Evolutionary conservation across 768 basidiomycete genomes (phyloP).

Genomic region (Xerocomellus chrysenteron): DNA sequence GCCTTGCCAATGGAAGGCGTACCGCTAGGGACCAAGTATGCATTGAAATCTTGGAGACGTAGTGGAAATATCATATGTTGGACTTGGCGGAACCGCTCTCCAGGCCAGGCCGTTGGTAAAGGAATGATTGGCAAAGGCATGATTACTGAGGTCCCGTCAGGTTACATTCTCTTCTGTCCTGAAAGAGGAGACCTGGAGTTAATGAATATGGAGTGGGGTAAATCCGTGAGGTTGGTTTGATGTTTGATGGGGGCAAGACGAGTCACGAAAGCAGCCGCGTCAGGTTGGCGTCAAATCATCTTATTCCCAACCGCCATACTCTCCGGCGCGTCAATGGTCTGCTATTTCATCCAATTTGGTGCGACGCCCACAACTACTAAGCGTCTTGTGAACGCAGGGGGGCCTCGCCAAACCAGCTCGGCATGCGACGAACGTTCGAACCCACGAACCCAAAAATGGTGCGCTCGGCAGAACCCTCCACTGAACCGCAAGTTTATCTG

Average conservation of each 20-base stretch:
- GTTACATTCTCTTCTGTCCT: background rate
- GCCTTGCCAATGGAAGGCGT: background rate
- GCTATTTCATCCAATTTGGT: background rate
- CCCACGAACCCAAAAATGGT: background rate
- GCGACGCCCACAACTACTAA: background rate
- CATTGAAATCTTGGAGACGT: background rate
- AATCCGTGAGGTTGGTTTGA: background rate
- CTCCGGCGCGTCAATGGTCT: background rate
- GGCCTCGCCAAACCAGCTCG: slow-evolving; percentile 11
- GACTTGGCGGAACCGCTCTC: slow-evolving; percentile 1
- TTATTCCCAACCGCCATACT: background rate
- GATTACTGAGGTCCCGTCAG: background rate
- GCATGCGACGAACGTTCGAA: background rate
- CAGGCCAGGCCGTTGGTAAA: background rate
- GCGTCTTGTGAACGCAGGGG: background rate
- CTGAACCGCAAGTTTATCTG: background rate
- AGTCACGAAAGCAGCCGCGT: background rate
- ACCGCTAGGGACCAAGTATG: background rate
- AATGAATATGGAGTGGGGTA: background rate
- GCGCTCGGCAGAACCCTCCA: background rate
- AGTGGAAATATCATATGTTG: background rate
- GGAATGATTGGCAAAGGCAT: background rate
- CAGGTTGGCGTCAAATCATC: background rate
- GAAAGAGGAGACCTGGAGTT: background rate
- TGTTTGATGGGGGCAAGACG: background rate